A percentile compares a stretch with the other conserved stretches of the same genome.
These are phyloP conservation scores for Aspergillus novofumigatus DNA, from an alignment of 2,329 filamentous ascomycete species.

Conservation along the genomic window DNA sequence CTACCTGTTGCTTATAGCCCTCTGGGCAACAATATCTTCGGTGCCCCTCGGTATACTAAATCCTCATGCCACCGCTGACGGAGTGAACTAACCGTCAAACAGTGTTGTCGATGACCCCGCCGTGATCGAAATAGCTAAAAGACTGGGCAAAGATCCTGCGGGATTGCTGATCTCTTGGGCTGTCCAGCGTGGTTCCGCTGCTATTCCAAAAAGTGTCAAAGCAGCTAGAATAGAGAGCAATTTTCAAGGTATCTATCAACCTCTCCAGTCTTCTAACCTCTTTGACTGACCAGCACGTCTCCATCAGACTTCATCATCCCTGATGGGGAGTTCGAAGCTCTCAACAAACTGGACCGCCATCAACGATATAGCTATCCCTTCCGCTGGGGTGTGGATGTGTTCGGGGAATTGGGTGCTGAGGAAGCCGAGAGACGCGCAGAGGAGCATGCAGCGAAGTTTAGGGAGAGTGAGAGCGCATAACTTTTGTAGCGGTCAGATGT, in stretches of 20 bases:
- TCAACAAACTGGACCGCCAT: conserved; percentile 34
- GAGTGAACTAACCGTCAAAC: conserved; percentile 7
- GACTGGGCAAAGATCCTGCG: conserved; percentile 55
- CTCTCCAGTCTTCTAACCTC: not conserved
- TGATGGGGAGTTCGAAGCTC: conserved; percentile 29
- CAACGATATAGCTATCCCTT: conserved; percentile 36
- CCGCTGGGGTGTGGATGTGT: conserved; percentile 37
- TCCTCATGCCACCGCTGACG: not conserved
- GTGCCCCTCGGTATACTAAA: conserved; percentile 22
- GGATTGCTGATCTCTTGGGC: conserved; percentile 54
- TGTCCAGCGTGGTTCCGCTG: conserved; percentile 51
- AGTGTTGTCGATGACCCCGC: conserved; percentile 59
- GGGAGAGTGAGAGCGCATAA: conserved; percentile 5
- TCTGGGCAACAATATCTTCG: conserved; percentile 47
- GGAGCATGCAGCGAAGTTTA: conserved; percentile 23
- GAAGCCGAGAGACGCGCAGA: conserved; percentile 28
- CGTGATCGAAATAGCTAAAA: conserved; percentile 59
- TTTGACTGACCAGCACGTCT: not conserved
- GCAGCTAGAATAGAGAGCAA: conserved; percentile 49
- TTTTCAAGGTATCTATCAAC: conserved; percentile 34
- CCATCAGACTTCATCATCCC: conserved; percentile 29
- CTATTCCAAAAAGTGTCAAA: conserved; percentile 60
- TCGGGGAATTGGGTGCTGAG: conserved; percentile 33
- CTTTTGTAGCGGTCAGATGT: not conserved
- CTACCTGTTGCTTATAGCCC: conserved; percentile 60